Percentiles rank a stretch among this genome's conserved stretches.
These are phyloP conservation scores for Mycotypha africana DNA, from an alignment of 371 early-diverging fungal genomes.

Conservation along the genomic window DNA sequence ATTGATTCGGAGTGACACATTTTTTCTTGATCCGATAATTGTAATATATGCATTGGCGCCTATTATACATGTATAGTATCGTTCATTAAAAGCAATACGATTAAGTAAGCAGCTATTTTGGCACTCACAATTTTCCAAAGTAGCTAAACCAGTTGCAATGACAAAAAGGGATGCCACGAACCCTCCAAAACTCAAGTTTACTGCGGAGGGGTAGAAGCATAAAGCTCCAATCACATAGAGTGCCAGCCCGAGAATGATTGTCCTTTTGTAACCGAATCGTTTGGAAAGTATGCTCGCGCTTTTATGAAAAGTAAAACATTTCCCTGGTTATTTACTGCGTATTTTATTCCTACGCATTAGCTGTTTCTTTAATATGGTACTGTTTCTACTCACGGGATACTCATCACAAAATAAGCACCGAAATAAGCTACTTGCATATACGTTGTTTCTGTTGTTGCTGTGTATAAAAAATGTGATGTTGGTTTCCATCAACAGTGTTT, in stretches of 20 bases:
- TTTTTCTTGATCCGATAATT: conserved; percentile 31
- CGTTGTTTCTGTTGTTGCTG: conserved; percentile 41
- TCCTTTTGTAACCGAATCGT: conserved; percentile 38
- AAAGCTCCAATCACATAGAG: conserved; percentile 43
- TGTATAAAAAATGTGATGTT: too few species aligned
- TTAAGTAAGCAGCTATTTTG: too few species aligned
- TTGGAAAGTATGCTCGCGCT: conserved; percentile 39
- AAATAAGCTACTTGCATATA: conserved; percentile 48
- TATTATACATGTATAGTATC: too few species aligned
- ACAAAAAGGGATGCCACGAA: conserved; percentile 42
- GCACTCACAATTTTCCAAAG: conserved; percentile 46
- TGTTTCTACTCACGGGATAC: conserved; percentile 42
- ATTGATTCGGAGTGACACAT: conserved; percentile 37
- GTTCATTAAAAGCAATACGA: too few species aligned
- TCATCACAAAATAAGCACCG: conserved; percentile 42
- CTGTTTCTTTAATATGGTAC: too few species aligned
- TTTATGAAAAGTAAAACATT: background rate
- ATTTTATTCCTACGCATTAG: background rate
- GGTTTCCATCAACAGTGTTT: background rate
- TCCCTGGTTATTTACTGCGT: background rate
- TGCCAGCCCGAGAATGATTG: conserved; percentile 36
- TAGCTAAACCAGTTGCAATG: conserved; percentile 42
- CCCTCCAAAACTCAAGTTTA: conserved; percentile 28
- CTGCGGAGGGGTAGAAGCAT: conserved; percentile 42
- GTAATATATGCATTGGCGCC: conserved; percentile 39